Evolutionary conservation across 192 early-diverging fungal species (phyloP), one percentile per base, ranked within the genome.

Genomic region (Linnemannia zychae): DNA sequence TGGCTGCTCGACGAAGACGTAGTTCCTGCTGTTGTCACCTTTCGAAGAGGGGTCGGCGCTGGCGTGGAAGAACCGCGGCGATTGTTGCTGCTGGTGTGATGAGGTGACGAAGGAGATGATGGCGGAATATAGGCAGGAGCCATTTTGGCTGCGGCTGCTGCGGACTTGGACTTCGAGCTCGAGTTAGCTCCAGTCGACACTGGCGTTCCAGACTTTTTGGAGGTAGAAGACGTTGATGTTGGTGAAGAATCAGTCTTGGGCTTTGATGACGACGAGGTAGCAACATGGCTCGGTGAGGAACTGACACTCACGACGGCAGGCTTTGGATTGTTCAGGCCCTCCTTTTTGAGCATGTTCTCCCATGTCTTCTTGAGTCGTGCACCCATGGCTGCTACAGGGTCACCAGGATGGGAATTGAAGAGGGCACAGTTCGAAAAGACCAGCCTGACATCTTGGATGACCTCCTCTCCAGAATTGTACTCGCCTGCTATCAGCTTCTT

Each of bases 381-480:
- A 0, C 93, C 95, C 80, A 89, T 89, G 15, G 87, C 73, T 77
- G 94, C 89, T 0, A 97, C 92, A 17, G 38, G 53, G 70, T 89
- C 80, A 0, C 90, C 92, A 0, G 88, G 87, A 5, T 90, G 87
- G 13, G 77, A 71, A 79, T 97, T 96, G 77, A 95, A 97, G 3
- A 67, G 67, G 57, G 89, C 93, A 84, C 96, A 97, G 80, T 97
- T 97, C 3, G 80, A 73, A 74, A 97, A 92, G 72, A 96, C 93
- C 15, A 95, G 87, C 20, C 79, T 84, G 1, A 93, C 90, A 60
- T 92, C 91, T 7, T 34, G 60, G 15, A 87, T 66, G 60, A 90
- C 92, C n/a, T 84, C 80, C 12, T 78, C 83, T 7, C 89, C 76
- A 1, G 84, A 71, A 0, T 40, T 44, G 44, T 93, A 93, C 33